Evolutionary conservation across 2,329 filamentous ascomycete species (phyloP).

Genomic region (Dactylonectria macrodidyma): DNA sequence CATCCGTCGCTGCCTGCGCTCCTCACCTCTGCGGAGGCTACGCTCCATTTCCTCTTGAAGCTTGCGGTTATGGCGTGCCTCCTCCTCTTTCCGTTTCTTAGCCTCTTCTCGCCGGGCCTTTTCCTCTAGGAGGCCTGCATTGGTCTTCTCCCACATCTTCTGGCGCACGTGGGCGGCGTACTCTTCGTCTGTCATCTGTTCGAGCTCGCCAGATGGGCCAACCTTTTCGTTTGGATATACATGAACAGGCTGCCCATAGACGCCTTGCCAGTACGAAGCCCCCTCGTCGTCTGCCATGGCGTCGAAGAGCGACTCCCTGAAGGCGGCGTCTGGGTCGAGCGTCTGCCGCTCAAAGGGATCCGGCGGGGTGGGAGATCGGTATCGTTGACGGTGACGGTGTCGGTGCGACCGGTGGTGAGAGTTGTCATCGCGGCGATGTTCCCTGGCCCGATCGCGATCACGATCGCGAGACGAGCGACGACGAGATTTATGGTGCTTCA

Average conservation of each 20-base stretch:
- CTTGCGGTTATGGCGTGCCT: slow-evolving; percentile 62
- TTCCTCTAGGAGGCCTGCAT: slow-evolving; percentile 87
- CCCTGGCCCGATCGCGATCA: slow-evolving; percentile 39
- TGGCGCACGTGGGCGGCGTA: slow-evolving; percentile 88
- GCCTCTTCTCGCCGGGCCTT: slow-evolving; percentile 73
- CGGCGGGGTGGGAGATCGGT: slow-evolving; percentile 61
- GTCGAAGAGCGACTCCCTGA: slow-evolving; percentile 95
- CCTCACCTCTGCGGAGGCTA: slow-evolving; percentile 77
- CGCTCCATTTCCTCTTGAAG: slow-evolving; percentile 78
- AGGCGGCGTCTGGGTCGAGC: slow-evolving; percentile 81
- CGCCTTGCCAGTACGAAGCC: slow-evolving; percentile 92
- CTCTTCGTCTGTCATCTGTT: slow-evolving; percentile 93
- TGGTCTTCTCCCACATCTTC: slow-evolving; percentile 96
- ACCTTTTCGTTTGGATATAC: slow-evolving; percentile 72
- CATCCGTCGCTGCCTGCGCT: slow-evolving; percentile 68
- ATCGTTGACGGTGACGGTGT: slow-evolving; percentile 52
- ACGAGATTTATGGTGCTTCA: slow-evolving; percentile 52
- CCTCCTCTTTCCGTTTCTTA: slow-evolving; percentile 65
- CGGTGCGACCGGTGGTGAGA: slow-evolving; percentile 39
- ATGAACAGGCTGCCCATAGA: slow-evolving; percentile 97
- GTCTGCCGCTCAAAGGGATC: slow-evolving; percentile 63
- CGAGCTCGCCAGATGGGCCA: slow-evolving; percentile 71
- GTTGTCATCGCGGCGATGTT: slow-evolving; percentile 40
- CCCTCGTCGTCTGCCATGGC: slow-evolving; percentile 98
- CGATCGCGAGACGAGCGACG: slow-evolving; percentile 44